A percentile compares a stretch with the other conserved stretches of the same genome.
Evolutionary conservation across 1,139 yeast genomes (phyloP).

Genomic region (Pichia cactophila): DNA sequence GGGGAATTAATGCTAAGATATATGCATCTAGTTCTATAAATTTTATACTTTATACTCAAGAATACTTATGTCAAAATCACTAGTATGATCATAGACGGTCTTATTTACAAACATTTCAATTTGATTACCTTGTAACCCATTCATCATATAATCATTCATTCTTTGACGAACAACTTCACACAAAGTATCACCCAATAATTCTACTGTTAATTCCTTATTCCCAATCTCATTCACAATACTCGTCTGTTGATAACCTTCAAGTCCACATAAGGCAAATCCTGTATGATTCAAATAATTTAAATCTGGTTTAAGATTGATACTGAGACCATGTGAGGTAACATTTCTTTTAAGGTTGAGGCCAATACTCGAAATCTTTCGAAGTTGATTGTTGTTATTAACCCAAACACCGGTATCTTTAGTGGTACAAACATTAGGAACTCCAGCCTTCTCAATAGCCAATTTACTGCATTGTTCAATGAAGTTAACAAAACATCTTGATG

Average conservation of each 20-base stretch:
- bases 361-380: constrained; percentile 74
- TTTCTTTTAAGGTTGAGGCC: constrained; percentile 84
- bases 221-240: constrained; percentile 28
- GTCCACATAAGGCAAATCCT: constrained; percentile 76
- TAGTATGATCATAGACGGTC: neutral
- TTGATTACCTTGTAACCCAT: neutral
- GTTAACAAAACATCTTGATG: constrained; percentile 71
- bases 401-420: constrained; percentile 85
- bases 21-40: neutral
- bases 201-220: neutral
- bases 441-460: constrained; percentile 36
- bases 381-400: constrained; percentile 34
- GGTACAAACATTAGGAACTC: constrained; percentile 19
- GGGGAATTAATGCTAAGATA: neutral
- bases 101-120: constrained; percentile 1
- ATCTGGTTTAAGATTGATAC: constrained; percentile 72
- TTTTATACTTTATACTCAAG: neutral
- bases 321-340: constrained; percentile 84
- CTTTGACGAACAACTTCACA: constrained; percentile 1
- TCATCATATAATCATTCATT: constrained; percentile 13
- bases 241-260: constrained; percentile 53
- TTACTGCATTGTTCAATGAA: constrained; percentile 61
- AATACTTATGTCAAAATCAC: neutral
- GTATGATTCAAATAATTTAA: constrained; percentile 56
- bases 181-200: constrained; percentile 3